Conservation (phyloP, 23 red algal genomes). For the Agarophyton chilense region DNA sequence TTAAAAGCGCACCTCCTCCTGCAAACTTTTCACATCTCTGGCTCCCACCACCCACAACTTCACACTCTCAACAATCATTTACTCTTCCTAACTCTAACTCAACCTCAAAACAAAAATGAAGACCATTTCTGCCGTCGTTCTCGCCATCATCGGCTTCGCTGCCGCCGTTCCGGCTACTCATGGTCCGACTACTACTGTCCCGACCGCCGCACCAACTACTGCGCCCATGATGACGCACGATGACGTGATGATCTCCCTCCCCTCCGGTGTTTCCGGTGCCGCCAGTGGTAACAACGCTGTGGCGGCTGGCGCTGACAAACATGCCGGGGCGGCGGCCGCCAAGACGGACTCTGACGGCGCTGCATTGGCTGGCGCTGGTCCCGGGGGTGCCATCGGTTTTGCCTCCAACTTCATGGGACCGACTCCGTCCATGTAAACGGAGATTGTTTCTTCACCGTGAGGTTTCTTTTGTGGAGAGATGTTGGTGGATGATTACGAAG, state of each 20-base stretch:
- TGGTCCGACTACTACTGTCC: neutral
- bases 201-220: neutral
- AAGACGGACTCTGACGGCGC: constrained; percentile 8
- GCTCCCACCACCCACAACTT: neutral
- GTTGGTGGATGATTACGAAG: too few species aligned
- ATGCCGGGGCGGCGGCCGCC: neutral
- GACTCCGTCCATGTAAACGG: neutral
- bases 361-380: neutral
- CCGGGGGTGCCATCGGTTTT: neutral
- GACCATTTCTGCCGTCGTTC: constrained; percentile 8
- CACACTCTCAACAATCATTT: neutral
- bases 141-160: neutral
- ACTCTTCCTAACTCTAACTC: neutral
- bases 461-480: too few species aligned
- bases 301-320: neutral
- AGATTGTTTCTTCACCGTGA: neutral
- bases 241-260: neutral
- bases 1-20: too few species aligned
- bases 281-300: constrained; percentile 12
- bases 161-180: neutral
- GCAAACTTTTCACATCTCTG: too few species aligned
- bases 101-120: constrained; percentile 2
- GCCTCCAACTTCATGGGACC: neutral
- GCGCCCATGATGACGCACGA: neutral
- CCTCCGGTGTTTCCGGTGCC: neutral